These are phyloP conservation scores for Cytospora chrysosperma DNA, from an alignment of 2,329 filamentous ascomycete genomes.

Conservation along the genomic window DNA sequence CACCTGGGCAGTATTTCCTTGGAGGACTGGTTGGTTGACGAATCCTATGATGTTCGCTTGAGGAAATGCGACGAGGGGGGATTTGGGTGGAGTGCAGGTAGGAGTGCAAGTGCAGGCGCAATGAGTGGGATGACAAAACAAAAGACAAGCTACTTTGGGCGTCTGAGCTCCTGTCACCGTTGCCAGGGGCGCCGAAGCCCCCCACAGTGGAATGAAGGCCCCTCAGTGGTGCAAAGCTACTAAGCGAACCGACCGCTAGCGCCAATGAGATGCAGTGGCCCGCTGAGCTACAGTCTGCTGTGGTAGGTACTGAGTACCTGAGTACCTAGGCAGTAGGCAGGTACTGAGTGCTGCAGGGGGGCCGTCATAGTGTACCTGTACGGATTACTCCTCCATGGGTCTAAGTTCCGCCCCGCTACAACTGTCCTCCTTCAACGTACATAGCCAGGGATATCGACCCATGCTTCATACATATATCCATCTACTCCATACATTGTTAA, in stretches of 20 bases:
- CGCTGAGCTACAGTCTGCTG: background rate
- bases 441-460: no score
- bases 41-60: background rate
- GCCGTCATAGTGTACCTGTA: no score
- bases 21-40: background rate
- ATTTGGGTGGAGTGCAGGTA: background rate
- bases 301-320: background rate
- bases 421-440: background rate
- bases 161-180: slow-evolving; percentile 1
- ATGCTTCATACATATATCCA: no score
- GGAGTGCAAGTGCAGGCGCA: background rate
- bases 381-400: no score
- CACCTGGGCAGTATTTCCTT: background rate
- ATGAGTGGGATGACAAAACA: slow-evolving; percentile 5
- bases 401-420: background rate
- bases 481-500: background rate
- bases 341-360: no score
- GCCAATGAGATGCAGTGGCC: background rate
- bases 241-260: background rate
- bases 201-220: background rate
- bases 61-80: background rate
- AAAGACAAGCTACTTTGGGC: slow-evolving; percentile 3
- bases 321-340: background rate
- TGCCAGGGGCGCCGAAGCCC: slow-evolving; percentile 13
- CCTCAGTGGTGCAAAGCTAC: background rate